Evolutionary conservation across 306 rosid species (phyloP).

Genomic region (Cicer yamashitae): DNA sequence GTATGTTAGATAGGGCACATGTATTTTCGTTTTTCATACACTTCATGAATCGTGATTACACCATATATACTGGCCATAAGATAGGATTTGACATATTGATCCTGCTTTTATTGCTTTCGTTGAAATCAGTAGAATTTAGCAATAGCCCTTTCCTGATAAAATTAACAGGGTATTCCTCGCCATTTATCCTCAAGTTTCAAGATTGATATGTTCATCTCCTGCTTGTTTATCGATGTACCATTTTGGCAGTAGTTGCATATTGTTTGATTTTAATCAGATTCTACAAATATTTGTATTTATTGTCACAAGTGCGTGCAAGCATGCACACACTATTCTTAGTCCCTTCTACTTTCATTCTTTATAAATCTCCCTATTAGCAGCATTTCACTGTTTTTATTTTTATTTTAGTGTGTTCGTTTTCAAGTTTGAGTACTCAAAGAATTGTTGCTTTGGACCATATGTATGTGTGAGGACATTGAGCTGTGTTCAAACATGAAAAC

Average conservation of each 20-base stretch:
- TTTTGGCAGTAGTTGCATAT: slow-evolving; percentile 2
- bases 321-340: background rate
- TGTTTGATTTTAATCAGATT: background rate
- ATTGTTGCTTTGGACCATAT: slow-evolving; percentile 10
- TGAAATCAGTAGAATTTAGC: too few relatives aligned
- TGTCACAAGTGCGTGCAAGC: background rate
- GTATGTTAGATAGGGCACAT: too few relatives aligned
- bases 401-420: background rate
- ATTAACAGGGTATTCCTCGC: background rate
- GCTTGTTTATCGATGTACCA: background rate
- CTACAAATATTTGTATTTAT: slow-evolving; percentile 3
- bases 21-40: too few relatives aligned
- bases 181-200: background rate
- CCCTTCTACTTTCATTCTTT: slow-evolving; percentile 17
- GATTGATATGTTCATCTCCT: slow-evolving; percentile 3
- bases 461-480: background rate
- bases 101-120: background rate
- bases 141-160: too few relatives aligned
- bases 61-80: slow-evolving; percentile 7
- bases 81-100: slow-evolving; percentile 26
- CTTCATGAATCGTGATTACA: background rate
- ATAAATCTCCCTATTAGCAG: background rate
- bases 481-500: slow-evolving; percentile 10
- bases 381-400: background rate
- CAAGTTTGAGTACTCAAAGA: background rate